phyloP scores from a whole-genome alignment of 2,329 filamentous ascomycete genomes.

The Sphaerulina musiva region DNA sequence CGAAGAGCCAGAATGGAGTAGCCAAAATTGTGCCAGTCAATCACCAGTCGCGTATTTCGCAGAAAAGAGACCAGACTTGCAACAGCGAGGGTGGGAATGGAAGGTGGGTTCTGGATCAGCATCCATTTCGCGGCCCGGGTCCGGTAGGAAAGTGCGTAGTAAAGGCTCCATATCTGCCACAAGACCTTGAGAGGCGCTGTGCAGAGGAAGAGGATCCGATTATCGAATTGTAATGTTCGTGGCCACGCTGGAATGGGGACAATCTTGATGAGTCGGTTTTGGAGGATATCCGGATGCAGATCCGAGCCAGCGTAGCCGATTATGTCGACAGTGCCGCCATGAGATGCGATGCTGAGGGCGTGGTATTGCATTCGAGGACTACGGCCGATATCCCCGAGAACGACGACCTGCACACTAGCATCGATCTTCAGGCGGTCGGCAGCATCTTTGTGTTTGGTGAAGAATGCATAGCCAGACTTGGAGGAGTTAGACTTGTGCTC shows the following conservation, averaged over 20 bases:
- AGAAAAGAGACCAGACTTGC: constrained; percentile 66
- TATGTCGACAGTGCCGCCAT: constrained; percentile 72
- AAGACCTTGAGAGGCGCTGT: constrained; percentile 78
- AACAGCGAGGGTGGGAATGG: constrained; percentile 80
- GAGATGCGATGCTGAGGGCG: constrained; percentile 80
- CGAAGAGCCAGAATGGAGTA: constrained; percentile 80
- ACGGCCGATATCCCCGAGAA: constrained; percentile 88
- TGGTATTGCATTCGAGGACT: constrained; percentile 99
- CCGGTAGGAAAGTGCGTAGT: constrained; percentile 64
- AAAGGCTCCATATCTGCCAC: constrained; percentile 69
- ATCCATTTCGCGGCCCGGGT: constrained; percentile 75
- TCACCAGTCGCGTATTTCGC: constrained; percentile 72
- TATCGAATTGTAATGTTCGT: constrained; percentile 57
- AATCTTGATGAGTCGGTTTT: constrained; percentile 63
- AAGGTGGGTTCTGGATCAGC: constrained; percentile 87
- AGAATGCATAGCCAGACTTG: constrained; percentile 31
- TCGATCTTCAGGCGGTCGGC: constrained; percentile 33
- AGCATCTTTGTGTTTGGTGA: constrained; percentile 21
- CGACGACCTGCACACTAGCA: constrained; percentile 69
- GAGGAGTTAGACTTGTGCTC: constrained; percentile 21
- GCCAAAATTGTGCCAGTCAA: constrained; percentile 99
- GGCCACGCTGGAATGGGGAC: constrained; percentile 65
- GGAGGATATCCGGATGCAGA: constrained; percentile 68
- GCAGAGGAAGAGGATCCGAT: constrained; percentile 67
- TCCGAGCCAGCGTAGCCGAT: constrained; percentile 86